A percentile compares a stretch with the other conserved stretches of the same genome.
Evolutionary conservation across 345 rosid species (phyloP).

Genomic region (Iberis pinnata): DNA sequence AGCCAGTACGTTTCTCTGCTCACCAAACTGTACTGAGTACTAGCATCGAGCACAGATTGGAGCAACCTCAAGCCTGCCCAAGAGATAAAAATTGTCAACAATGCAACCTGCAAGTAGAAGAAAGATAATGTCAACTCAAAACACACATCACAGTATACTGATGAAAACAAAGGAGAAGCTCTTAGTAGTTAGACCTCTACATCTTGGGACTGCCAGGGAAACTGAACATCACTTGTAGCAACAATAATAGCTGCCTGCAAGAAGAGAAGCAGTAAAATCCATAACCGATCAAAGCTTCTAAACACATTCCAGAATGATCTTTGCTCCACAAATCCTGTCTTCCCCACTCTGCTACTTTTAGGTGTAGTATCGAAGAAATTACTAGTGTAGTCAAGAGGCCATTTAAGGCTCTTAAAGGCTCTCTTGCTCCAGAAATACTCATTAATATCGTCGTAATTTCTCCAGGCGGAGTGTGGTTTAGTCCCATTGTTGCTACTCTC

Average conservation of each 20-base stretch:
- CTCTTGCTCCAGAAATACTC: conserved; percentile 96
- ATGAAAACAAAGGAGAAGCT: conserved; percentile 5
- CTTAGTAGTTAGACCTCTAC: conserved; percentile 46
- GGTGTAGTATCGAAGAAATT: conserved; percentile 59
- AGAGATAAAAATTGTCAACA: conserved; percentile 75
- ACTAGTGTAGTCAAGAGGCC: conserved; percentile 76
- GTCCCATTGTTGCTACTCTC: conserved; percentile 80
- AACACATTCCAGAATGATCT: conserved; percentile 79
- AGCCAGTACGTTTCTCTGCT: conserved; percentile 53
- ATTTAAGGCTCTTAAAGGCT: conserved; percentile 73
- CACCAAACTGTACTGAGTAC: conserved; percentile 83
- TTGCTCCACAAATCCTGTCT: conserved; percentile 96
- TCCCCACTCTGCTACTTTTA: conserved; percentile 61
- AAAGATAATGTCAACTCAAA: conserved; percentile 14
- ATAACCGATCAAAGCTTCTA: conserved; percentile 84
- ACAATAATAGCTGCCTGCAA: conserved; percentile 75
- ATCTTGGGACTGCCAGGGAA: conserved; percentile 54
- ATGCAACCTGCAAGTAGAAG: conserved; percentile 45
- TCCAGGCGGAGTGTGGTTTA: conserved; percentile 89
- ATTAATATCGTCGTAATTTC: conserved; percentile 87
- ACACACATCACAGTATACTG: conserved; percentile 1
- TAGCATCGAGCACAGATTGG: conserved; percentile 74
- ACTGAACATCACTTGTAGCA: conserved; percentile 49
- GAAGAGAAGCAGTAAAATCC: conserved; percentile 73
- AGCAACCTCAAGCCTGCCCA: conserved; percentile 68